A percentile compares a stretch with the other conserved stretches of the same genome.
Evolutionary conservation across 352 stramenopile species (phyloP).

Genomic region (Phytophthora pinifolia): DNA sequence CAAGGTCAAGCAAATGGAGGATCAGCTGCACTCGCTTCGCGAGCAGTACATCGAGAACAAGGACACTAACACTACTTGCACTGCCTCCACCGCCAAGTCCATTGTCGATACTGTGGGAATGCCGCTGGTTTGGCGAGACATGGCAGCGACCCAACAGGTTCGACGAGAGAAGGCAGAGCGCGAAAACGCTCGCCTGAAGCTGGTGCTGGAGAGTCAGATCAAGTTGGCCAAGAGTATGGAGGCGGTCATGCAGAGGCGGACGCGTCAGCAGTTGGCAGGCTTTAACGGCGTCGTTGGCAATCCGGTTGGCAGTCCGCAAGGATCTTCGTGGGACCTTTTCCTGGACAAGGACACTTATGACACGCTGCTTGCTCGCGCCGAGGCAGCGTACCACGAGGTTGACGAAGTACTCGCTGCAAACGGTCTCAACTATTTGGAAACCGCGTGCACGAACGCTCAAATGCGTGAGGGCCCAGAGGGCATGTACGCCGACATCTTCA

Average conservation of each 20-base stretch:
- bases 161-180: conserved; percentile 38
- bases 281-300: conserved; percentile 32
- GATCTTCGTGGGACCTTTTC: conserved; percentile 33
- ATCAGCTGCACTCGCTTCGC: conserved; percentile 31
- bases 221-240: conserved; percentile 53
- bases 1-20: conserved; percentile 46
- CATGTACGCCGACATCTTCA: conserved; percentile 47
- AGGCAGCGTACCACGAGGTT: conserved; percentile 37
- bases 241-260: conserved; percentile 36
- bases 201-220: conserved; percentile 46
- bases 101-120: conserved; percentile 17
- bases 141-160: conserved; percentile 33
- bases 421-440: conserved; percentile 37
- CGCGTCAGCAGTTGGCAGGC: conserved; percentile 31
- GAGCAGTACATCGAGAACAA: conserved; percentile 30
- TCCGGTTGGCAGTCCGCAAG: conserved; percentile 8
- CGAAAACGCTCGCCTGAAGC: conserved; percentile 51
- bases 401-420: conserved; percentile 41
- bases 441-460: conserved; percentile 33
- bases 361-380: conserved; percentile 29
- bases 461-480: conserved; percentile 38
- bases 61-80: conserved; percentile 9
- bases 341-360: conserved; percentile 41
- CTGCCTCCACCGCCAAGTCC: conserved; percentile 2
- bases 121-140: conserved; percentile 37